Evolutionary conservation across 306 rosid species (phyloP).

Genomic region (Hippophae gyantsensis): DNA sequence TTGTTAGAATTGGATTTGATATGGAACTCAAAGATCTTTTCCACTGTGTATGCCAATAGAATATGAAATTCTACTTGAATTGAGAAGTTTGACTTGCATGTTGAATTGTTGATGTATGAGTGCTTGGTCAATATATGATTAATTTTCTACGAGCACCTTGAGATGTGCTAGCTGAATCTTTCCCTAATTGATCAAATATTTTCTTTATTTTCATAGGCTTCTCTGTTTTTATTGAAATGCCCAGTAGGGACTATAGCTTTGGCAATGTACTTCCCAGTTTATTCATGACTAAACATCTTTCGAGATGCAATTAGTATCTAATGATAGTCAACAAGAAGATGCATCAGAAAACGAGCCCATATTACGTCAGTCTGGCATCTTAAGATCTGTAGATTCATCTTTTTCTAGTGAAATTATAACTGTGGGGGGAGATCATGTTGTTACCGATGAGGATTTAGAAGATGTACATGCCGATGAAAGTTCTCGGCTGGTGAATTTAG

Average conservation of each 20-base stretch:
- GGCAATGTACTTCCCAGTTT: slow-evolving; percentile 37
- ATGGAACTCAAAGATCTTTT: not conserved
- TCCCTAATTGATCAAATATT: slow-evolving; percentile 13
- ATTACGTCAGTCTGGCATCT: slow-evolving; percentile 44
- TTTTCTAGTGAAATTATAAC: slow-evolving; percentile 66
- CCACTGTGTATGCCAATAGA: too few relatives aligned
- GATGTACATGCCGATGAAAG: slow-evolving; percentile 41
- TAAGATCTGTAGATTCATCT: slow-evolving; percentile 38
- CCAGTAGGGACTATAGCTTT: slow-evolving; percentile 33
- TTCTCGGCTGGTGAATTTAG: slow-evolving; percentile 50
- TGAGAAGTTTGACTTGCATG: not conserved
- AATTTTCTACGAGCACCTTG: not conserved
- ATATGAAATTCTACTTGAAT: too few relatives aligned
- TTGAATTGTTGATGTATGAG: not conserved
- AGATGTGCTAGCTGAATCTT: not conserved
- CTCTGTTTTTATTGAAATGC: slow-evolving; percentile 46
- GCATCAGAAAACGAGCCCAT: slow-evolving; percentile 67
- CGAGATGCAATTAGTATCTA: slow-evolving; percentile 75
- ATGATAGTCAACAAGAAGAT: slow-evolving; percentile 49
- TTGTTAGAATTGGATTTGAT: not conserved
- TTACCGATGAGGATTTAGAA: slow-evolving; percentile 32
- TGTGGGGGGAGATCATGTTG: slow-evolving; percentile 24
- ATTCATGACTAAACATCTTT: slow-evolving; percentile 34
- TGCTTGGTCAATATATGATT: not conserved
- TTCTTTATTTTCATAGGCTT: slow-evolving; percentile 35